Evolutionary conservation across 805 yeast genomes (phyloP), one percentile per base, ranked within the genome.

Genomic region (Candida koratica): DNA sequence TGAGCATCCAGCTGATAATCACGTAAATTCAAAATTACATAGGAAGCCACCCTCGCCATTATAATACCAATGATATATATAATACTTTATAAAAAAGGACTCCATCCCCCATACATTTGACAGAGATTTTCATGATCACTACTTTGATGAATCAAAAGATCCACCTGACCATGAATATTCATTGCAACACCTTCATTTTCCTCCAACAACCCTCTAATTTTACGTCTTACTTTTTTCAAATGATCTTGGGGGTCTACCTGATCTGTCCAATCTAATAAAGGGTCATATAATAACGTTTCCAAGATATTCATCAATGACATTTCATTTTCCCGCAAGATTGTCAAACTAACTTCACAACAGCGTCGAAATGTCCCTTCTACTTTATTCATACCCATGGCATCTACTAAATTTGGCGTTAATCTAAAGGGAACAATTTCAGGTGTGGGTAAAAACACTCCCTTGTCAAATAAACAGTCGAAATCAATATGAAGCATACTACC

Each of bases 381-480:
- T 1, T 93, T 93, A 30, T 82, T 75, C 5, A 84, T 69, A 0
- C 99, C 99, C 66, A 94, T 75, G 0, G 94, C 98, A 62, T 93
- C 97, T 4, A 88, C 81, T 36, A 93, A 69, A 55, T 94, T 97
- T 39, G 95, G 66, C 0, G 97, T 86, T 23, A 94, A 63, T 43
- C 99, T 62, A 54, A 93, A 94, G 4, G 98, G 99, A 2, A 93
- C 98, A 19, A 86, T 67, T 53, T 93, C 99, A 0, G 99, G 99
- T 5, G 84, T 81, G 0, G 76, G 75, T 14, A 76, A 55, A 2
- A 81, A 79, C 18, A 80, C 61, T 16, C 84, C 85, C 54, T 90
- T 93, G 39, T 90, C 97, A 52, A 94, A 93, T 27, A 93, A 65
- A 63, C 97, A 90, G 54, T 94, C 97, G 58, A 93, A 93, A 60